Evolutionary conservation across 176 grass and related monocot species (phyloP).

Genomic region (Alopecurus myosuroides): DNA sequence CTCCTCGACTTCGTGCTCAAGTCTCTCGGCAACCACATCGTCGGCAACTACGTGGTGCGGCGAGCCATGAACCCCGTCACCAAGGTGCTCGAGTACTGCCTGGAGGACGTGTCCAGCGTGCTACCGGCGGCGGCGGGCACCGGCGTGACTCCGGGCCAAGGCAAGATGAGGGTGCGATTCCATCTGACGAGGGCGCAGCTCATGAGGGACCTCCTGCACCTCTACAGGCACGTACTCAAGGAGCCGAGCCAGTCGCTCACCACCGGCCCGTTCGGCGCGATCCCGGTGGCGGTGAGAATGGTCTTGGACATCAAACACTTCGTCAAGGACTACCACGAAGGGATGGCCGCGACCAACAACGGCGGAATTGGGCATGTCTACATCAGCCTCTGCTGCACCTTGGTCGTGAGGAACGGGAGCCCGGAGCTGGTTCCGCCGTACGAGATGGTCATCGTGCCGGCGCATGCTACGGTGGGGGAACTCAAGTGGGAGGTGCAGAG

Average conservation of each 20-base stretch:
- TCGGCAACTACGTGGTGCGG: slow-evolving; percentile 81
- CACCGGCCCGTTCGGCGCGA: slow-evolving; percentile 37
- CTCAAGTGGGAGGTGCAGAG: slow-evolving; percentile 68
- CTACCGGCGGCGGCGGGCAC: slow-evolving; percentile 26
- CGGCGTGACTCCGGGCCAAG: slow-evolving; percentile 17
- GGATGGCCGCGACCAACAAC: background rate
- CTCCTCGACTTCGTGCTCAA: slow-evolving; percentile 93
- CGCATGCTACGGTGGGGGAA: slow-evolving; percentile 66
- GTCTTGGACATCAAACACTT: slow-evolving; percentile 75
- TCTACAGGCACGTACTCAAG: slow-evolving; percentile 58
- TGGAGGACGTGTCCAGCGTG: slow-evolving; percentile 80
- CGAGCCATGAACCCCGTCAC: slow-evolving; percentile 89
- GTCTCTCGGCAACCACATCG: slow-evolving; percentile 82
- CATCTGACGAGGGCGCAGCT: slow-evolving; percentile 70
- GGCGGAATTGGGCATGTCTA: slow-evolving; percentile 22
- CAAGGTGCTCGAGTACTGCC: slow-evolving; percentile 89
- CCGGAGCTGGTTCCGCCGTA: slow-evolving; percentile 36
- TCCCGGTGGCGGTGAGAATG: slow-evolving; percentile 53
- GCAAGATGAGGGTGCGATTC: slow-evolving; percentile 60
- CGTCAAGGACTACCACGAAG: slow-evolving; percentile 67
- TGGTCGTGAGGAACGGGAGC: slow-evolving; percentile 35
- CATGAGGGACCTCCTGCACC: slow-evolving; percentile 52
- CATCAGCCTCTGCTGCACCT: slow-evolving; percentile 55
- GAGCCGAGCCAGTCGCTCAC: slow-evolving; percentile 38
- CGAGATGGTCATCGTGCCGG: slow-evolving; percentile 59